These are phyloP conservation scores for Candida suzukii DNA, from an alignment of 805 yeast genomes.

Conservation along the genomic window DNA sequence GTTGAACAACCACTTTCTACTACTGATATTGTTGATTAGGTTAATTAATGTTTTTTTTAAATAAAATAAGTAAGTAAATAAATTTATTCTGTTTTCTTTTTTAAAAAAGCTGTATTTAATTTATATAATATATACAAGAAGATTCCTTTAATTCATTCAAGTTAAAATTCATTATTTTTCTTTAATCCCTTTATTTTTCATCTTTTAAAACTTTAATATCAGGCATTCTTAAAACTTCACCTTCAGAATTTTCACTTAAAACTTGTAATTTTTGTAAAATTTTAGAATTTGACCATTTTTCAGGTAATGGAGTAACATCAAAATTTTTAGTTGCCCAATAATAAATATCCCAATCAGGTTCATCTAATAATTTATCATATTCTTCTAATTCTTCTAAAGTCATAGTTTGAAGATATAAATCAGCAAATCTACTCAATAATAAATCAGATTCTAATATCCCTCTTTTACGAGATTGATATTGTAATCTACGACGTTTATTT, in stretches of 20 bases:
- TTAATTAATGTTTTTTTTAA: background rate
- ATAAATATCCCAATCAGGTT: conserved; percentile 98
- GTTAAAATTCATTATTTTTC: too few relatives aligned
- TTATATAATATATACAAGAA: too few relatives aligned
- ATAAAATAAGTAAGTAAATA: background rate
- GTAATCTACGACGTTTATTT: conserved; percentile 75
- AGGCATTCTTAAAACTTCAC: conserved; percentile 84
- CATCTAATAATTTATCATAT: conserved; percentile 79
- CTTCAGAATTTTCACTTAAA: conserved; percentile 64
- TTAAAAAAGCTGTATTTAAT: too few relatives aligned
- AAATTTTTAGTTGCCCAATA: conserved; percentile 93
- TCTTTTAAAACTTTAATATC: conserved; percentile 29
- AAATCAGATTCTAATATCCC: conserved; percentile 94
- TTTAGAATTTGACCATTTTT: conserved; percentile 67
- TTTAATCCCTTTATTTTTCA: too few relatives aligned
- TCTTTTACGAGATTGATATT: conserved; percentile 89
- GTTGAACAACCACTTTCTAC: too few relatives aligned
- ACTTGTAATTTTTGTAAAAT: conserved; percentile 62
- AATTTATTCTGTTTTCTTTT: too few relatives aligned
- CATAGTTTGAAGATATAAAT: conserved; percentile 56
- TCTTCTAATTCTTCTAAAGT: conserved; percentile 66
- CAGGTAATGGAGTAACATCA: conserved; percentile 80
- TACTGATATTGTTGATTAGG: conserved; percentile 34
- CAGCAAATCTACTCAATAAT: conserved; percentile 78
- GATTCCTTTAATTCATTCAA: too few relatives aligned